Evolutionary conservation across 768 basidiomycete genomes (phyloP).

Genomic region (Podaxis sp.): DNA sequence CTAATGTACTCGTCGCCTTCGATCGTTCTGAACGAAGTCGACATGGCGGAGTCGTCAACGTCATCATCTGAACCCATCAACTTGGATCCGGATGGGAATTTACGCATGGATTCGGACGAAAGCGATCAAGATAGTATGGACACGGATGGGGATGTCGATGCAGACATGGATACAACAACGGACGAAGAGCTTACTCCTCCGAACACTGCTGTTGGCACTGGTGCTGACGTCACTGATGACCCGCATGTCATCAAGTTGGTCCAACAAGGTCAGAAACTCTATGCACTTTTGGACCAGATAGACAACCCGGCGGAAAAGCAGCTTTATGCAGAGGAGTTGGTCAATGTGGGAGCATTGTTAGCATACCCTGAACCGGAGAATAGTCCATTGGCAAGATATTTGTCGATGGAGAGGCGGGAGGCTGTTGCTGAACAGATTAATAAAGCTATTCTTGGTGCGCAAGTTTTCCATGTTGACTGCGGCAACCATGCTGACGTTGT

Average conservation of each 20-base stretch:
- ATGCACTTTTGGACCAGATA: slow-evolving; percentile 59
- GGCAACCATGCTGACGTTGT: neutral
- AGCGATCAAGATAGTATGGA: neutral
- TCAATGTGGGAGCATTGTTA: slow-evolving; percentile 72
- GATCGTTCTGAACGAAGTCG: neutral
- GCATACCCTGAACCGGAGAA: slow-evolving; percentile 82
- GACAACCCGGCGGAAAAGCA: slow-evolving; percentile 53
- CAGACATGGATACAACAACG: neutral
- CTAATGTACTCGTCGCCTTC: slow-evolving; percentile 32
- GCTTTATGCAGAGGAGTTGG: slow-evolving; percentile 68
- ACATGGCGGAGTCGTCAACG: slow-evolving; percentile 10
- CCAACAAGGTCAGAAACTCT: slow-evolving; percentile 58
- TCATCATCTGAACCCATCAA: neutral
- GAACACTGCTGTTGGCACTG: neutral
- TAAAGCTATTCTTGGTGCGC: slow-evolving; percentile 79
- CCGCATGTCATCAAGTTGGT: slow-evolving; percentile 12
- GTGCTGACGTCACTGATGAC: neutral
- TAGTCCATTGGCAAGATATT: slow-evolving; percentile 73
- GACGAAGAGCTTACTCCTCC: neutral
- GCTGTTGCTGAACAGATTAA: slow-evolving; percentile 88
- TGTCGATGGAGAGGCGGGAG: slow-evolving; percentile 75
- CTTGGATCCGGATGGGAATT: neutral
- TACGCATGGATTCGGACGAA: neutral
- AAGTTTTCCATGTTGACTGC: neutral
- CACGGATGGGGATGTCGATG: slow-evolving; percentile 7